Evolutionary conservation across 1,284 basidiomycete species (phyloP).

Genomic region (Moesziomyces globuligerus): DNA sequence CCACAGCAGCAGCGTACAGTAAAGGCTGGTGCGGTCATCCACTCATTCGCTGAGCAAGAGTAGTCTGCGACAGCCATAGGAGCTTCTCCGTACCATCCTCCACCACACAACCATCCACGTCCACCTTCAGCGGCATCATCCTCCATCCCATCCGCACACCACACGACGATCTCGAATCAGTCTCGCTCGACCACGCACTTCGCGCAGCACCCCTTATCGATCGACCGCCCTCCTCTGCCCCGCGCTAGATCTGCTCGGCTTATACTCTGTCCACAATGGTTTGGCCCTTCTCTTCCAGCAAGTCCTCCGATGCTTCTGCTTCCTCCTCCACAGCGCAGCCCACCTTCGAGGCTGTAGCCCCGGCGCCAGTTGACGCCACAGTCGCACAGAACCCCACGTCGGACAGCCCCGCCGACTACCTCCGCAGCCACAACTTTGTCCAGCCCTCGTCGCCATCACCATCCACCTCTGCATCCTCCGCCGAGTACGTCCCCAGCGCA

Average conservation of each 20-base stretch:
- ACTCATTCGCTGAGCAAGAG: neutral
- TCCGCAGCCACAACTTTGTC: slow-evolving; percentile 52
- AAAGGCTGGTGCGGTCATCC: no score
- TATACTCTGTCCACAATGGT: slow-evolving; percentile 23
- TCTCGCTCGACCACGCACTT: slow-evolving; percentile 1
- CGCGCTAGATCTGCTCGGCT: no score
- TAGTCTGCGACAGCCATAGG: no score
- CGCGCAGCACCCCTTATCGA: no score
- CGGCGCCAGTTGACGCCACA: slow-evolving; percentile 31
- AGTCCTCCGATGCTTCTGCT: slow-evolving; percentile 29
- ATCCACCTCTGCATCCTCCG: slow-evolving; percentile 17
- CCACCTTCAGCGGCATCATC: slow-evolving; percentile 1
- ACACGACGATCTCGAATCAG: slow-evolving; percentile 4
- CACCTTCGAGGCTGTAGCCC: slow-evolving; percentile 36
- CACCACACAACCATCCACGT: neutral
- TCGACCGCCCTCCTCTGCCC: no score
- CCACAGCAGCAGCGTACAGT: no score
- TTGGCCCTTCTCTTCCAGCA: slow-evolving; percentile 48
- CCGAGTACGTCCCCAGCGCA: slow-evolving; percentile 87
- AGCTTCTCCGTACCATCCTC: no score
- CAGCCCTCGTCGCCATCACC: slow-evolving; percentile 30
- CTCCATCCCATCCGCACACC: neutral
- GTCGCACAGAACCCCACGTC: slow-evolving; percentile 13
- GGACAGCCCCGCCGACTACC: slow-evolving; percentile 46
- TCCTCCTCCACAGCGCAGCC: slow-evolving; percentile 34